Evolutionary conservation across 75 land plant species (phyloP).

Genomic region (Picea sitchensis): DNA sequence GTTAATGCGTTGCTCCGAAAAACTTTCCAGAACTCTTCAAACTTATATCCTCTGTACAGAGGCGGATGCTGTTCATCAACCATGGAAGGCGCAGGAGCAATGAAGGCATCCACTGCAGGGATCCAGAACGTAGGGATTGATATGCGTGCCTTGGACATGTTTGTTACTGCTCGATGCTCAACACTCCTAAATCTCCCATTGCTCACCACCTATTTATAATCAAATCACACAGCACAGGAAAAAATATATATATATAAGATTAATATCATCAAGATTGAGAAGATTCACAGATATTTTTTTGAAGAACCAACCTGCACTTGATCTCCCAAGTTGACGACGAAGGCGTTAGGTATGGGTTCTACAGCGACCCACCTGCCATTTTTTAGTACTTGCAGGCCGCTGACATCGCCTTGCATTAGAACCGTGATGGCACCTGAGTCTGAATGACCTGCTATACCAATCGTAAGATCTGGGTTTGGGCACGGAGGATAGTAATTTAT

Average conservation of each 20-base stretch:
- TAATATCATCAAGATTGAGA: too few species aligned
- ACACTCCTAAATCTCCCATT: too few species aligned
- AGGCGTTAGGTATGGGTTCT: conserved; percentile 49
- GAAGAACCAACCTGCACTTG: conserved; percentile 16
- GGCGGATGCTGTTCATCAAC: conserved; percentile 7
- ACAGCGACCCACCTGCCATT: conserved; percentile 47
- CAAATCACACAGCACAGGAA: too few species aligned
- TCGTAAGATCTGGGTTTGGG: conserved; percentile 66
- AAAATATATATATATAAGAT: too few species aligned
- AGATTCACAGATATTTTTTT: too few species aligned
- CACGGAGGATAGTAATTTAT: conserved; percentile 71
- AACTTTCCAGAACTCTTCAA: too few species aligned
- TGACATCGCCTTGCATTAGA: conserved; percentile 49
- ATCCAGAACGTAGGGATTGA: conserved; percentile 62
- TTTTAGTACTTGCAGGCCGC: conserved; percentile 41
- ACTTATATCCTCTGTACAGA: too few species aligned
- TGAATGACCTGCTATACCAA: conserved; percentile 63
- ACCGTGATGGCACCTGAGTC: conserved; percentile 58
- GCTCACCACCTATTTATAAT: conserved; percentile 13
- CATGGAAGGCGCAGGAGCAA: conserved; percentile 34
- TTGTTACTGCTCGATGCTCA: conserved; percentile 44
- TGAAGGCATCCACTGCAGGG: conserved; percentile 44
- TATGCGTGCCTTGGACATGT: conserved; percentile 26
- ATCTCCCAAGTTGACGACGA: conserved; percentile 58
- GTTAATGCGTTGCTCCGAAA: too few species aligned